These are phyloP conservation scores for Allomyces macrogynus DNA, from an alignment of 192 early-diverging fungal species.

Conservation along the genomic window DNA sequence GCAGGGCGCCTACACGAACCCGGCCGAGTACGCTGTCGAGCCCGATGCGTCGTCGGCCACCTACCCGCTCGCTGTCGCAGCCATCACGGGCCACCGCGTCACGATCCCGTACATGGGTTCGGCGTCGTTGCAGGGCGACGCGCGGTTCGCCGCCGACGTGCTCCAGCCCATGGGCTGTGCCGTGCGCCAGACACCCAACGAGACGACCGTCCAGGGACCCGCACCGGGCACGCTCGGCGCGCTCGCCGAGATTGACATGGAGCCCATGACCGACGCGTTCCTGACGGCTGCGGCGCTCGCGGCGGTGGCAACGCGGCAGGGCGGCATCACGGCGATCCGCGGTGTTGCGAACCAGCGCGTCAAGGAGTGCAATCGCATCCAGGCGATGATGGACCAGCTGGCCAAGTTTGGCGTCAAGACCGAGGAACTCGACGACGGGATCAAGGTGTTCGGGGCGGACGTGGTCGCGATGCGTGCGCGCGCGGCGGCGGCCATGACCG, in stretches of 20 bases:
- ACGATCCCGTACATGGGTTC: slow-evolving; percentile 86
- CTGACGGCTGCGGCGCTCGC: slow-evolving; percentile 83
- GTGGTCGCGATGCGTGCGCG: slow-evolving; percentile 3
- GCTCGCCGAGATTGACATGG: slow-evolving; percentile 76
- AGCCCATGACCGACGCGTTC: slow-evolving; percentile 98
- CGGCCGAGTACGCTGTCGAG: slow-evolving; percentile 69
- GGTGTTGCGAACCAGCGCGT: slow-evolving; percentile 96
- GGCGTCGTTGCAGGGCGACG: slow-evolving; percentile 81
- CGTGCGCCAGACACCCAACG: slow-evolving; percentile 69
- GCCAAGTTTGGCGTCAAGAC: slow-evolving; percentile 68
- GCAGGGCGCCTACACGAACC: slow-evolving; percentile 54
- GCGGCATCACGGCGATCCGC: slow-evolving; percentile 58
- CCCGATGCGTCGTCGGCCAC: slow-evolving; percentile 93
- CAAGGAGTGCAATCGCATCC: slow-evolving; percentile 96
- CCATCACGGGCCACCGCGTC: slow-evolving; percentile 72
- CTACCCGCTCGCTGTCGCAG: slow-evolving; percentile 90
- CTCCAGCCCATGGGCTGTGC: slow-evolving; percentile 78
- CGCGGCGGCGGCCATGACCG: slow-evolving; percentile 22
- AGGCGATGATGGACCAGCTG: slow-evolving; percentile 85
- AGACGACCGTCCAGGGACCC: slow-evolving; percentile 81
- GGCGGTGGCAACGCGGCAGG: slow-evolving; percentile 45
- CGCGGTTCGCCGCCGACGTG: slow-evolving; percentile 73
- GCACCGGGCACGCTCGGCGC: slow-evolving; percentile 42
- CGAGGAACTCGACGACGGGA: slow-evolving; percentile 74
- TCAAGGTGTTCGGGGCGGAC: slow-evolving; percentile 52